These are phyloP conservation scores for Brassica carinata DNA, from an alignment of 345 rosid genomes.

Conservation along the genomic window DNA sequence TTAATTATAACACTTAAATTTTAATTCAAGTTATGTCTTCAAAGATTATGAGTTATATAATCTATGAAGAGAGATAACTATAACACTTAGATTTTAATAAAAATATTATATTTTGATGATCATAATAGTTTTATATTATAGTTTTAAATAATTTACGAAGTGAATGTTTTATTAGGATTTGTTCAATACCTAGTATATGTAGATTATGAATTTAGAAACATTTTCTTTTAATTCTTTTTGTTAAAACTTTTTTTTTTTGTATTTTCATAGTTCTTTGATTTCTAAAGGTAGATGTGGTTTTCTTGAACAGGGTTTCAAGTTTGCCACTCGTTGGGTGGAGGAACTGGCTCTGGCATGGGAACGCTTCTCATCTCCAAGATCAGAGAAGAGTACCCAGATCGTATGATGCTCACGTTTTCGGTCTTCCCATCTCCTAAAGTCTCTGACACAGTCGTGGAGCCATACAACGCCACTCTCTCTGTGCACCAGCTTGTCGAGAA, in stretches of 20 bases:
- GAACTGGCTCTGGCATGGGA: constrained; percentile 73
- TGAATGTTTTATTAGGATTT: background rate
- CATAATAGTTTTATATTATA: background rate
- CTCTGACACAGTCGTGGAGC: constrained; percentile 75
- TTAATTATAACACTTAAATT: no score
- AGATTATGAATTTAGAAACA: background rate
- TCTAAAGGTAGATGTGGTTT: background rate
- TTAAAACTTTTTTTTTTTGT: no score
- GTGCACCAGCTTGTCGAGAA: constrained; percentile 70
- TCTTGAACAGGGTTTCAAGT: constrained; percentile 57
- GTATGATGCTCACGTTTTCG: constrained; percentile 78
- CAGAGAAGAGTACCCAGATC: constrained; percentile 72
- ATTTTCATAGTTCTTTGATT: background rate
- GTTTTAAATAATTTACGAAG: background rate
- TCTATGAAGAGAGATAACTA: background rate
- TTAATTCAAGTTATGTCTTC: no score
- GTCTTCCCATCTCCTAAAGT: constrained; percentile 75
- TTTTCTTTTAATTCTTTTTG: background rate
- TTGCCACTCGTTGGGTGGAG: constrained; percentile 70
- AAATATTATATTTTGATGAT: background rate
- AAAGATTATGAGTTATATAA: no score
- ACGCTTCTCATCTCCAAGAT: constrained; percentile 67
- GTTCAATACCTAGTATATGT: background rate
- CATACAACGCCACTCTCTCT: constrained; percentile 68
- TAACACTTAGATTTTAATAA: background rate